Evolutionary conservation across 2,329 filamentous ascomycete species (phyloP), one percentile per base, ranked within the genome.

Genomic region (Paecilomyces dactylethromorphus): DNA sequence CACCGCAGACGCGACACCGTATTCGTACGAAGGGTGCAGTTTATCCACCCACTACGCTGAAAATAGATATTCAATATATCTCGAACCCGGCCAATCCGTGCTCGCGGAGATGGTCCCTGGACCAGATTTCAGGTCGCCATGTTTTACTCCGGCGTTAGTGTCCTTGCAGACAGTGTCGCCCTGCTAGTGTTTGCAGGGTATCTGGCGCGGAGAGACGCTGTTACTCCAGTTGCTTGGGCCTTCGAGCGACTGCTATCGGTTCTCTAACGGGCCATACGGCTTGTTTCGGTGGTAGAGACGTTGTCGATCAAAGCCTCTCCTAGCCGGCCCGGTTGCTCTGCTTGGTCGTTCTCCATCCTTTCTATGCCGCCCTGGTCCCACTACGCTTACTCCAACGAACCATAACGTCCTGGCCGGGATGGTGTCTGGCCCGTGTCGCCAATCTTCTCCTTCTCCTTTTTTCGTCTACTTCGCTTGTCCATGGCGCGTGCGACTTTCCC

Each of bases 391-490:
- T 52, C 50, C 50, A 52, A 52, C 50, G 50, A 52, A 52, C 50
- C 50, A 52, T 45, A 52, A 29, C n/a, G 50, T 18, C 22, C 50
- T 52, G 26, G 50, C 50, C 22, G 21, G 50, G 22, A 52, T 33
- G 50, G 22, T 52, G 50, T 29, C 50, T 52, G 50, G 50, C 21
- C 50, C 50, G 55, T 21, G 45, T 56, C 33, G 55, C 55, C 45
- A 56, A 57, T 57, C 56, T 39, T 57, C 56, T 29, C 56, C 50
- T 51, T 57, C 56, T 53, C 56, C 56, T 57, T 57, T 57, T 57
- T 57, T 45, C 51, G 24, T 56, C 49, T 49, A 22, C 39, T 18
- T 45, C 45, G 55, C 35, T 51, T 56, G 35, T 56, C 32, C 24
- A 22, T 18, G 55, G 35, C 45, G 55, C 45, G 21, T 56, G 50